Percentiles rank a stretch among this genome's conserved stretches.
These are phyloP conservation scores for Neurospora sp. DNA, from an alignment of 495 filamentous ascomycete genomes.

Conservation along the genomic window DNA sequence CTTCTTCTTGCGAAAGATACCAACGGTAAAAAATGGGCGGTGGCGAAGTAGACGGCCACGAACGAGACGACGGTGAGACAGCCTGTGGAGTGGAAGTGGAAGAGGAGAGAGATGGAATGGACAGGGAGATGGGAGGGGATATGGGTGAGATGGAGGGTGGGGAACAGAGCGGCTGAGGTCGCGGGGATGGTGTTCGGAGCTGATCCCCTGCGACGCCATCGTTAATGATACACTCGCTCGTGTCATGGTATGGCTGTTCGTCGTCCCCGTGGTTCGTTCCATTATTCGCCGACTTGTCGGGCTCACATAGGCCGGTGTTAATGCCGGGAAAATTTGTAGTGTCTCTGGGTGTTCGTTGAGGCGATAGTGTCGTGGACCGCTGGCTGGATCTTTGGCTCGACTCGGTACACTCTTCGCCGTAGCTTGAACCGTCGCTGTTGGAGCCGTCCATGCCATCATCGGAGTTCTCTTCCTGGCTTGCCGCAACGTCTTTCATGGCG, in stretches of 20 bases:
- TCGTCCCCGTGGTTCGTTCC: accelerated
- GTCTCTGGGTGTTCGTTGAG: not conserved
- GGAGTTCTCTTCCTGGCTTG: not conserved
- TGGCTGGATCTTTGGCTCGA: not conserved
- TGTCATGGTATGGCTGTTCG: not conserved
- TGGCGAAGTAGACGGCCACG: not conserved
- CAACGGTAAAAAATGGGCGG: not conserved
- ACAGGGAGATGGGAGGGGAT: not conserved
- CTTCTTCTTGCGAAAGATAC: too few relatives aligned
- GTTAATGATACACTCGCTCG: not conserved
- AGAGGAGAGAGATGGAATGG: not conserved
- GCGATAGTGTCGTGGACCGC: not conserved
- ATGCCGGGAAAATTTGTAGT: not conserved
- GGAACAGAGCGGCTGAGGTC: not conserved
- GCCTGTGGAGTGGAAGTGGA: not conserved
- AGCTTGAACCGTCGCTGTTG: not conserved
- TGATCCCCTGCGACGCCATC: not conserved
- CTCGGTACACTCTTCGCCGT: not conserved
- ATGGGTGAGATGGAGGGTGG: not conserved
- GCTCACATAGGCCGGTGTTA: not conserved
- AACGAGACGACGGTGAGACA: not conserved
- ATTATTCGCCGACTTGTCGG: not conserved
- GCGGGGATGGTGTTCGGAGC: not conserved
- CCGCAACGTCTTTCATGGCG: not conserved
- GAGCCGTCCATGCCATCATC: not conserved